Evolutionary conservation across 2,329 filamentous ascomycete species (phyloP).

Genomic region (Purpureocillium takamizusanense): DNA sequence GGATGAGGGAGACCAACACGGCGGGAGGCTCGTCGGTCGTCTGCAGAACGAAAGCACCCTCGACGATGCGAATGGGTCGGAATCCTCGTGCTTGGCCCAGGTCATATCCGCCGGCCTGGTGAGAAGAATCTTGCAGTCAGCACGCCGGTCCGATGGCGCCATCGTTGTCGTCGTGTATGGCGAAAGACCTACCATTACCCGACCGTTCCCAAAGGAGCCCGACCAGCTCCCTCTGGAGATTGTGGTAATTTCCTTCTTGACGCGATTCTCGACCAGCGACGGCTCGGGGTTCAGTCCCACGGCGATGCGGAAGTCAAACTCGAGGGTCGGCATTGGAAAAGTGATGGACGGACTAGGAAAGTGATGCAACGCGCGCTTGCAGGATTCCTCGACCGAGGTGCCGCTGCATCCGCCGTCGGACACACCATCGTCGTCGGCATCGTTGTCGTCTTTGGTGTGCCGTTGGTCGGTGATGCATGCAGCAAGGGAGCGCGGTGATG

Average conservation of each 20-base stretch:
- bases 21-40: slow-evolving; percentile 38
- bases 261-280: slow-evolving; percentile 32
- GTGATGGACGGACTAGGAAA: slow-evolving; percentile 32
- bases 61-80: slow-evolving; percentile 31
- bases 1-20: slow-evolving; percentile 20
- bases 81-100: slow-evolving; percentile 31
- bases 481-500: not conserved
- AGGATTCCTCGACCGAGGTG: slow-evolving; percentile 23
- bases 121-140: not conserved
- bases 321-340: slow-evolving; percentile 35
- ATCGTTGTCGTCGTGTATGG: too few relatives aligned
- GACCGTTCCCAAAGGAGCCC: slow-evolving; percentile 38
- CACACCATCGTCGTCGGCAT: not conserved
- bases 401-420: not conserved
- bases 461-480: not conserved
- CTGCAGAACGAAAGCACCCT: slow-evolving; percentile 40
- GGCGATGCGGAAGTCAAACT: slow-evolving; percentile 41
- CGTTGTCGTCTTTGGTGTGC: slow-evolving; percentile 1
- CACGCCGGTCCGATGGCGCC: too few relatives aligned
- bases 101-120: slow-evolving; percentile 32
- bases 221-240: slow-evolving; percentile 38
- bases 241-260: slow-evolving; percentile 39
- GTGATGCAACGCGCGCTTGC: slow-evolving; percentile 27
- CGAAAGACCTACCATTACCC: slow-evolving; percentile 29
- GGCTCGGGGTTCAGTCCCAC: slow-evolving; percentile 34